Conservation (phyloP, 495 filamentous ascomycete genomes). For the Talaromyces borbonicus region DNA sequence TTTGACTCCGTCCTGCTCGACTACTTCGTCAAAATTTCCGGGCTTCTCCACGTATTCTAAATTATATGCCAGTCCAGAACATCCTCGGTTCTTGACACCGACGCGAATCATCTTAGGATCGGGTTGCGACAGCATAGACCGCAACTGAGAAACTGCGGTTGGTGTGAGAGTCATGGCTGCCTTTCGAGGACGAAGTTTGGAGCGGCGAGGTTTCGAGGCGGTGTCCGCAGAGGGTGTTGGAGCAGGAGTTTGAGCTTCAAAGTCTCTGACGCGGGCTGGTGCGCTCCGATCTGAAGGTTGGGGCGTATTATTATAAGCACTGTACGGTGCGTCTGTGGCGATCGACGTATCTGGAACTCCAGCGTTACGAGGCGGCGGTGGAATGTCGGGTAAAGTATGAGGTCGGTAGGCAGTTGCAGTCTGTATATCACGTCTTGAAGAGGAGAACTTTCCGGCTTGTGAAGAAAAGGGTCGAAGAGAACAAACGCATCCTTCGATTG, state of each 20-base stretch:
- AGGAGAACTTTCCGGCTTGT: conserved; percentile 39
- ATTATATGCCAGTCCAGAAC: conserved; percentile 90
- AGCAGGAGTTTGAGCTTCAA: conserved; percentile 53
- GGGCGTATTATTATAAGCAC: conserved; percentile 5
- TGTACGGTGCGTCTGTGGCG: conserved; percentile 13
- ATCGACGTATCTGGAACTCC: conserved; percentile 45
- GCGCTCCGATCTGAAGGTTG: conserved; percentile 8
- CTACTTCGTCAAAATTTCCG: conserved; percentile 77
- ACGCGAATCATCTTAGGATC: conserved; percentile 87
- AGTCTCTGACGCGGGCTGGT: conserved; percentile 38
- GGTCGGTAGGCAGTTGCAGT: conserved; percentile 72
- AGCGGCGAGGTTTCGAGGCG: conserved; percentile 41
- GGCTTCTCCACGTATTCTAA: conserved; percentile 92
- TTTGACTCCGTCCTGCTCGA: conserved; percentile 93
- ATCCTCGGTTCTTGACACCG: conserved; percentile 91
- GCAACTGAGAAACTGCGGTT: conserved; percentile 65
- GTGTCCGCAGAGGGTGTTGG: conserved; percentile 22
- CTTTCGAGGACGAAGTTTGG: conserved; percentile 73
- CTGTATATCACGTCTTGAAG: conserved; percentile 56
- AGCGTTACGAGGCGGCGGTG: conserved; percentile 58
- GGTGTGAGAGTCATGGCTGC: conserved; percentile 83
- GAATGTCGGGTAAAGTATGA: conserved; percentile 52
- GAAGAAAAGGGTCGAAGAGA: conserved; percentile 60
- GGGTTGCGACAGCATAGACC: conserved; percentile 63
- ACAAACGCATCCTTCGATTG: conserved; percentile 37